Base-by-base conservation (phyloP, 2,329 filamentous ascomycete genomes). In the Sporothrix pseudoabietina region DNA sequence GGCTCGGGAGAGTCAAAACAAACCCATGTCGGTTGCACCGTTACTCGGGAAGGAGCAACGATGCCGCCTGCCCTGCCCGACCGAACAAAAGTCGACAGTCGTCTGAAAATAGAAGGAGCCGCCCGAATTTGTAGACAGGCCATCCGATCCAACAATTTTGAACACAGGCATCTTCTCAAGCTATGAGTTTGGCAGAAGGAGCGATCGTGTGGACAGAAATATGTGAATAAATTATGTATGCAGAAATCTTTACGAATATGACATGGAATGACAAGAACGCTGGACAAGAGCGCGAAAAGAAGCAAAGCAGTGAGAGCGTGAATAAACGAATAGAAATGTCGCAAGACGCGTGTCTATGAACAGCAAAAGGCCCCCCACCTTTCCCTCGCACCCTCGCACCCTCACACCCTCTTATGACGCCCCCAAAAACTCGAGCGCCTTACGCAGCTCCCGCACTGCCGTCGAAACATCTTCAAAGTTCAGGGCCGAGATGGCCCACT, bases 401-500 rank as follows among this genome's bases (percentile, higher is more conserved):
- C 57, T 30, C 59, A 35, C 32, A 19, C 1, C 12, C 7, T 7
- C 4, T 66, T 12, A 66, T 3, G 61, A 22, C 39, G 35, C 61
- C 61, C 93, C 93, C 68, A 98, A 82, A 22, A 85, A 83, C 72
- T 87, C 84, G 75, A 99, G 82, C 3, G 96, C 96, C 74, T 88
- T 89, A 71, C 89, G 88, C 75, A 99, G 81, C 79, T 99, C 94
- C 78, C 91, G 90, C 4, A 98, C 90, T 0, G 96, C 96, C 0
- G 96, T 99, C 1, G 91, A 86, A 1, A 97, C 92, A 80, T 99
- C 96, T 77, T 99, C 96, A 81, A 99, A 99, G 78, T 98, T 97
- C 66, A 99, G 83, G 0, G 96, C 96, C 12, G 94, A 98, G 57
- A 98, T 97, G 0, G 96, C 96, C 93, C 94, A 99, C 78, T 94